Base-by-base conservation (phyloP, 257 asterid genomes). In the Fraxinus cuspidata region DNA sequence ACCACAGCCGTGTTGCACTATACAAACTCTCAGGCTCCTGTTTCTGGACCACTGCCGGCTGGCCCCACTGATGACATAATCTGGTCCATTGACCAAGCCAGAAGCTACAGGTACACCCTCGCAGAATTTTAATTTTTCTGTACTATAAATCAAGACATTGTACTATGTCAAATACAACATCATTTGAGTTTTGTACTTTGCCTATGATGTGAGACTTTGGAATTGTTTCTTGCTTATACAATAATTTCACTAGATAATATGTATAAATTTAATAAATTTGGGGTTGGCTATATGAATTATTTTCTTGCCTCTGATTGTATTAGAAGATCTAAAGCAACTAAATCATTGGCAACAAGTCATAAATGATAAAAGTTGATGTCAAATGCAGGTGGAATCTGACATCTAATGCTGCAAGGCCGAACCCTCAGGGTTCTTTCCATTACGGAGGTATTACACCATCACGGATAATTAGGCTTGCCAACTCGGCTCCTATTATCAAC, bases 331-430 rank as follows among this genome's bases (percentile, higher is more conserved):
- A 13, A 42, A 44, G 6, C 19, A 44, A 44, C 53, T 49, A 13
- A 42, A 44, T 44, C 53, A 19, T 44, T 44, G 19, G 53, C 53
- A 44, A 44, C 53, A 44, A 44, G 53, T 44, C 6, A 44, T 0
- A 15, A 12, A 15, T 12, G 53, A 44, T 44, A 44, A 44, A n/a
- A 13, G 13, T 31, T 77, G 31, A 56, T 10, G 38, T 27, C 6
- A 34, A 11, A 81, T 87, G 83, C 81, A 96, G 98, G 94, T 90
- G 99, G 98, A 96, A 96, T 76, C 81, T 96, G 86, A 96, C 98
- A 77, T 80, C 97, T 63, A 96, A 96, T 73, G 98, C 98, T 64
- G 98, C 99, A 0, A 93, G 99, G 91, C 99, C 99, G 4, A 96
- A 96, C 53, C 99, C 99, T 27, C 97, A 93, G 79, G 99, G 99